Conservation (phyloP, 257 asterid species). For the Przewalskia tangutica region DNA sequence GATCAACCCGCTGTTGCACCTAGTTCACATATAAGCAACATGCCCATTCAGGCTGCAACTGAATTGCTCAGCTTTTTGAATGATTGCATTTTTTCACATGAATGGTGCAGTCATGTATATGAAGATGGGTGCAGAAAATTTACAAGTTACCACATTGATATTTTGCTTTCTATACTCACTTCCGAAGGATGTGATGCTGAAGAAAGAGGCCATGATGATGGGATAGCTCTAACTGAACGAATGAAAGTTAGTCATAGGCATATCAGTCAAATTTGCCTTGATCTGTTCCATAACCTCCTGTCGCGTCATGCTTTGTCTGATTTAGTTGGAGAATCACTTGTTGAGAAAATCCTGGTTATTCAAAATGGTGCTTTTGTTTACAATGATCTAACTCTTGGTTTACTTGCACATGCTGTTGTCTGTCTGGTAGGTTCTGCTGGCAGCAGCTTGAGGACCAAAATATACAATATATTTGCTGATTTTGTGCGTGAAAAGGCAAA, state of each 20-base stretch:
- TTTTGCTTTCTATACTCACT: slow-evolving; percentile 53
- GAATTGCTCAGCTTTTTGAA: slow-evolving; percentile 64
- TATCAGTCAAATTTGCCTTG: slow-evolving; percentile 58
- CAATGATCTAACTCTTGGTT: slow-evolving; percentile 76
- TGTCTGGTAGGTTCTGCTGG: slow-evolving; percentile 58
- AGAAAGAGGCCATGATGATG: slow-evolving; percentile 36
- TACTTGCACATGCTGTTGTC: slow-evolving; percentile 73
- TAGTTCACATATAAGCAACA: slow-evolving; percentile 49
- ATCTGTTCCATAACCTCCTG: slow-evolving; percentile 60
- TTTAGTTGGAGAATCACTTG: slow-evolving; percentile 56
- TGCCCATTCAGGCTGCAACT: slow-evolving; percentile 70
- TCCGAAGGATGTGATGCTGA: slow-evolving; percentile 45
- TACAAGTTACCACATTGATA: slow-evolving; percentile 42
- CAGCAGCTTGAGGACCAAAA: slow-evolving; percentile 58
- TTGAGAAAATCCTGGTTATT: slow-evolving; percentile 51
- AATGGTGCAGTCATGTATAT: slow-evolving; percentile 49
- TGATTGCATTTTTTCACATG: slow-evolving; percentile 55
- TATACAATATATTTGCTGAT: slow-evolving; percentile 38
- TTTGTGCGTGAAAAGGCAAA: slow-evolving; percentile 51
- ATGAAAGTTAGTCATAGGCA: slow-evolving; percentile 34
- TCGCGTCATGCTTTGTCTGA: slow-evolving; percentile 45
- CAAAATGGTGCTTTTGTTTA: slow-evolving; percentile 58
- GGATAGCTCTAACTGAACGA: slow-evolving; percentile 27
- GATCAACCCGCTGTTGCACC: slow-evolving; percentile 57
- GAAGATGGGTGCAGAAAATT: slow-evolving; percentile 60